Percentiles rank a stretch among this genome's conserved stretches.
Conservation (phyloP, 768 basidiomycete genomes). For the Boletus reticuloceps region DNA sequence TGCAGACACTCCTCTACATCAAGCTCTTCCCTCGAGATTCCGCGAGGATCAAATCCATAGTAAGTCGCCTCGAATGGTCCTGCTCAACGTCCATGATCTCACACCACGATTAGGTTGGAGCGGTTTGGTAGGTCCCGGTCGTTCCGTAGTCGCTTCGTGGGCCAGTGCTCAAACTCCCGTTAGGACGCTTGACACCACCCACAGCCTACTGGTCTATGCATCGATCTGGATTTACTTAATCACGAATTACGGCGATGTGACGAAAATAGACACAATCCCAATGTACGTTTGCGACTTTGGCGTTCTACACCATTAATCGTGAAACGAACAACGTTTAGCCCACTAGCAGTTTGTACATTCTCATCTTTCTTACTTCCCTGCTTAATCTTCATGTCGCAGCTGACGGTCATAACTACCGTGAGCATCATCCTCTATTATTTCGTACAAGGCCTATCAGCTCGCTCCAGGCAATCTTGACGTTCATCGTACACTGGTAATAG, state of each 20-base stretch:
- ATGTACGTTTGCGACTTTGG: slow-evolving; percentile 31
- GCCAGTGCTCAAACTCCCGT: neutral
- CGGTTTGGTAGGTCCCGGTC: slow-evolving; percentile 21
- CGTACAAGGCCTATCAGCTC: slow-evolving; percentile 4
- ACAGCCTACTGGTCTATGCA: slow-evolving; percentile 39
- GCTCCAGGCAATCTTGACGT: slow-evolving; percentile 45
- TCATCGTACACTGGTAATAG: slow-evolving; percentile 49
- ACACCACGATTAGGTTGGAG: slow-evolving; percentile 19
- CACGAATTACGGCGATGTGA: slow-evolving; percentile 37
- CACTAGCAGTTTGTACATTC: slow-evolving; percentile 25
- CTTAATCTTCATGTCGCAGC: slow-evolving; percentile 9
- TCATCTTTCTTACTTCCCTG: neutral
- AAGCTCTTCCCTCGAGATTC: slow-evolving; percentile 29
- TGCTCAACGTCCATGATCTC: neutral
- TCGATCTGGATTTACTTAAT: slow-evolving; percentile 47
- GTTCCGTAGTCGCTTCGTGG: neutral
- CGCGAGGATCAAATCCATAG: slow-evolving; percentile 19
- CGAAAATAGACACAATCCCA: slow-evolving; percentile 42
- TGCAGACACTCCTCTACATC: slow-evolving; percentile 29
- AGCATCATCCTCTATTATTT: neutral
- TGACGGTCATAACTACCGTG: slow-evolving; percentile 34
- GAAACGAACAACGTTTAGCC: slow-evolving; percentile 5
- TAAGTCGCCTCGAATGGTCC: slow-evolving; percentile 8
- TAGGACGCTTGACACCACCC: slow-evolving; percentile 37
- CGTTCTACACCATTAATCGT: neutral